phyloP scores from a whole-genome alignment of 108 stramenopile genomes.

The Fistulifera pelliculosa region DNA sequence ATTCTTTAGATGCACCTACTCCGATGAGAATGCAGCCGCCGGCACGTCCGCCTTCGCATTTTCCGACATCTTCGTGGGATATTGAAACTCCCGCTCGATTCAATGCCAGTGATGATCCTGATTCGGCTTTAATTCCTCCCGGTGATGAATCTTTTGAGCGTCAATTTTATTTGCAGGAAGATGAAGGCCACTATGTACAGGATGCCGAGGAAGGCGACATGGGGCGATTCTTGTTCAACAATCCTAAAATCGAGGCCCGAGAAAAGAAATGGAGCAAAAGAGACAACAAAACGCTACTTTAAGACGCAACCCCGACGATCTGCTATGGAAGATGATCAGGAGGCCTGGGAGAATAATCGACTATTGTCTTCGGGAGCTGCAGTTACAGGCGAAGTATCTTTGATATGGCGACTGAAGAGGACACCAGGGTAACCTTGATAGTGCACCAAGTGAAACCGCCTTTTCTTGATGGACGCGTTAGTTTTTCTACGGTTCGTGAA shows the following conservation, averaged over 20 bases:
- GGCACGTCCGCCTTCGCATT: neutral
- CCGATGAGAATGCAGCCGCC: neutral
- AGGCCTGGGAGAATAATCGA: conserved; percentile 96
- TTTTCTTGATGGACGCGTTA: conserved; percentile 80
- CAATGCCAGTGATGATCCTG: neutral
- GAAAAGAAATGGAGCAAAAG: conserved; percentile 77
- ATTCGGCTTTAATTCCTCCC: conserved; percentile 4
- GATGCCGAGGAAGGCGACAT: conserved; percentile 26
- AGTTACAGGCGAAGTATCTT: conserved; percentile 52
- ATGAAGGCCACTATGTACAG: conserved; percentile 55
- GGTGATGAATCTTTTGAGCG: conserved; percentile 87
- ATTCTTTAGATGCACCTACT: neutral
- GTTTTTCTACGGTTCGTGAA: conserved; percentile 73
- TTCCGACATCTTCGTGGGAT: conserved; percentile 8
- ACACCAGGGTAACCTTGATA: conserved; percentile 68
- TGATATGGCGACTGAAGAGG: conserved; percentile 59
- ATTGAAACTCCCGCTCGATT: conserved; percentile 14
- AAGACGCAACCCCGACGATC: conserved; percentile 44
- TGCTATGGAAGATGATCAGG: conserved; percentile 85
- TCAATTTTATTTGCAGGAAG: conserved; percentile 82
- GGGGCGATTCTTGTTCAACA: conserved; percentile 81
- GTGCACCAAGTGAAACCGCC: conserved; percentile 97
- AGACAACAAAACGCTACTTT: conserved; percentile 18
- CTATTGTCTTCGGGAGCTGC: conserved; percentile 84
- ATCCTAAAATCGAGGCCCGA: conserved; percentile 55